Evolutionary conservation across 805 yeast genomes (phyloP).

Genomic region (Yarrowia sp.): DNA sequence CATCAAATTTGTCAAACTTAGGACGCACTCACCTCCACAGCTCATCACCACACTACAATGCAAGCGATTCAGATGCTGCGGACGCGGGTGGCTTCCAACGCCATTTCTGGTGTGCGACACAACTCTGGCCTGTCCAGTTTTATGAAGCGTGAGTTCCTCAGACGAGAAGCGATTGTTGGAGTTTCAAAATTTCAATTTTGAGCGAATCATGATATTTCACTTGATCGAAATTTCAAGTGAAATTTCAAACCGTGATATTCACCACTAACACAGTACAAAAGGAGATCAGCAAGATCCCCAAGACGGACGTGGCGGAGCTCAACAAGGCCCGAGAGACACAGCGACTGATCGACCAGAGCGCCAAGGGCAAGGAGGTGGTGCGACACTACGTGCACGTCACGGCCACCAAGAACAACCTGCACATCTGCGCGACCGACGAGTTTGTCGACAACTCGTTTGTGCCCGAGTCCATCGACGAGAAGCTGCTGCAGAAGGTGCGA

Average conservation of each 20-base stretch:
- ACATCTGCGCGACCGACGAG: slow-evolving; percentile 23
- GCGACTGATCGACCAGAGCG: slow-evolving; percentile 14
- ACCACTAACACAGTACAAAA: slow-evolving; percentile 21
- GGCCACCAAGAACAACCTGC: slow-evolving; percentile 20
- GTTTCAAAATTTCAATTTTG: too few species aligned
- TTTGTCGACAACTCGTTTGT: slow-evolving; percentile 9
- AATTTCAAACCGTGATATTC: background rate
- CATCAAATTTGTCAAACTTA: slow-evolving; percentile 22
- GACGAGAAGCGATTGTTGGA: too few species aligned
- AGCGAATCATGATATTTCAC: too few species aligned
- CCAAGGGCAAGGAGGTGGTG: slow-evolving; percentile 24
- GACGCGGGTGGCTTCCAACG: slow-evolving; percentile 19
- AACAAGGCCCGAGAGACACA: slow-evolving; percentile 19
- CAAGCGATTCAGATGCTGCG: slow-evolving; percentile 26
- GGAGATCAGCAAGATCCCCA: slow-evolving; percentile 24
- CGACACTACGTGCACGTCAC: slow-evolving; percentile 17
- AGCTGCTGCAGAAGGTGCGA: slow-evolving; percentile 53
- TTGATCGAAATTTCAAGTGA: too few species aligned
- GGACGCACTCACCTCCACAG: background rate
- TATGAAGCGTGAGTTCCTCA: slow-evolving; percentile 20
- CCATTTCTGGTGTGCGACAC: slow-evolving; percentile 12
- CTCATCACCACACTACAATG: slow-evolving; percentile 14
- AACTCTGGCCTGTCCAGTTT: slow-evolving; percentile 19
- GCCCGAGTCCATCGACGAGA: slow-evolving; percentile 24
- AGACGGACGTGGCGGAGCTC: slow-evolving; percentile 18